Evolutionary conservation across 1,284 basidiomycete species (phyloP).

Genomic region (Cutaneotrichosporon spelunceum): DNA sequence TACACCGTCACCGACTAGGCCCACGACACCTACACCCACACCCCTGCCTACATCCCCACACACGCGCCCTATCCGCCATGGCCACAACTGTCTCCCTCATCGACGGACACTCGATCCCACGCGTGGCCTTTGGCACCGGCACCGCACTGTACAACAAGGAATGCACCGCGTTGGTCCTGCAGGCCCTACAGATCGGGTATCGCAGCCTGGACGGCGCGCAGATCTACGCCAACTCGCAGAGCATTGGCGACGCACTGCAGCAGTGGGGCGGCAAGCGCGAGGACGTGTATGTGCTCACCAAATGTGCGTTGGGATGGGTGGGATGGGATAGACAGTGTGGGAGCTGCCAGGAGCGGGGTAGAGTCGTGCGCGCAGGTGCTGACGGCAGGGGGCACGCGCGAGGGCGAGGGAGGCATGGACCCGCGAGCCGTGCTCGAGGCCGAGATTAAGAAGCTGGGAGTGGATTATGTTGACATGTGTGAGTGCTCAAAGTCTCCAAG

Average conservation of each 20-base stretch:
- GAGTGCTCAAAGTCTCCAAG: slow-evolving; percentile 10
- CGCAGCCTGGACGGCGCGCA: slow-evolving; percentile 41
- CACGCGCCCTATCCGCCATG: slow-evolving; percentile 6
- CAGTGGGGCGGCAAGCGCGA: slow-evolving; percentile 59
- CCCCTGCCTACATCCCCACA: neutral
- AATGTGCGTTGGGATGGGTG: no score
- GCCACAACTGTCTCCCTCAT: slow-evolving; percentile 33
- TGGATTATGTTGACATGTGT: slow-evolving; percentile 63
- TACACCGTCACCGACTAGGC: no score
- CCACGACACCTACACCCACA: no score
- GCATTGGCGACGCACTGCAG: slow-evolving; percentile 57
- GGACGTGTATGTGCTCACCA: slow-evolving; percentile 57
- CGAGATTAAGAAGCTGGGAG: slow-evolving; percentile 55
- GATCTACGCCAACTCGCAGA: slow-evolving; percentile 54
- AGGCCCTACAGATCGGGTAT: slow-evolving; percentile 40
- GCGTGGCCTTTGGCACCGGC: slow-evolving; percentile 42
- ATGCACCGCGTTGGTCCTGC: slow-evolving; percentile 28
- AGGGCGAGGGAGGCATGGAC: slow-evolving; percentile 24
- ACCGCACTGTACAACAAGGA: slow-evolving; percentile 40
- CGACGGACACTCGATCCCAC: slow-evolving; percentile 37
- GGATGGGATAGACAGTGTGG: no score
- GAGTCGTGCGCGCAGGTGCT: slow-evolving; percentile 50
- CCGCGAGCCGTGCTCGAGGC: slow-evolving; percentile 40
- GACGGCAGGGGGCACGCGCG: slow-evolving; percentile 18
- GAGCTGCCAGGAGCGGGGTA: neutral